Evolutionary conservation across 2,329 filamentous ascomycete species (phyloP).

Genomic region (Dactylellina haptotyla): DNA sequence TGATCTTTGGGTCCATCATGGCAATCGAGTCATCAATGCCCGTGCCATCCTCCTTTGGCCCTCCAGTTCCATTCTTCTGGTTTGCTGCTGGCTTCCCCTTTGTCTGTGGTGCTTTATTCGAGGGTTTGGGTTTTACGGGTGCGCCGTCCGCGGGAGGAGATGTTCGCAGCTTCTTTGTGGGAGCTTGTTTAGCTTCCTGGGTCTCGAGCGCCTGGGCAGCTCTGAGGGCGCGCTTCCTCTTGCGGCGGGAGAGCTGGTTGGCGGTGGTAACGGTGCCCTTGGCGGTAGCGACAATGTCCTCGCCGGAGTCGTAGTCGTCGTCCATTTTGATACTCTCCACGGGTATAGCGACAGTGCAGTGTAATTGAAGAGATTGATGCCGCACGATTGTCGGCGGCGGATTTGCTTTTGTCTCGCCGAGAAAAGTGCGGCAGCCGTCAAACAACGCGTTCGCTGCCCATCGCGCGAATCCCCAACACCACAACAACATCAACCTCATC

Average conservation of each 20-base stretch:
- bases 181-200: not conserved
- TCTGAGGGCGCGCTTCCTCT: slow-evolving; percentile 43
- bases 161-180: slow-evolving; percentile 34
- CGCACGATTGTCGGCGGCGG: too few relatives aligned
- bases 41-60: slow-evolving; percentile 33
- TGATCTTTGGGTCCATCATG: slow-evolving; percentile 81
- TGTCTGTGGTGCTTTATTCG: slow-evolving; percentile 1
- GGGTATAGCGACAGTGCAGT: not conserved
- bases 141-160: slow-evolving; percentile 24
- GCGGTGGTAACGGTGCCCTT: slow-evolving; percentile 27
- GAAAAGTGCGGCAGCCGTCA: slow-evolving; percentile 31
- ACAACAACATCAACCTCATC: slow-evolving; percentile 7
- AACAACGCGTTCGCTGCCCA: slow-evolving; percentile 41
- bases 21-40: slow-evolving; percentile 79
- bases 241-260: slow-evolving; percentile 39
- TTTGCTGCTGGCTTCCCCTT: slow-evolving; percentile 38
- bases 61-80: slow-evolving; percentile 40
- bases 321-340: slow-evolving; percentile 23
- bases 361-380: slow-evolving; percentile 10
- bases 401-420: slow-evolving; percentile 1
- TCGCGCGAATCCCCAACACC: not conserved
- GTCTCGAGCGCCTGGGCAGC: slow-evolving; percentile 19
- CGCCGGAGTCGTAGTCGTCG: slow-evolving; percentile 53
- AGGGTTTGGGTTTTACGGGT: not conserved
- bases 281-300: slow-evolving; percentile 38